Base-by-base conservation (phyloP, 1,284 basidiomycete species). In the Macrocybe sp. region DNA sequence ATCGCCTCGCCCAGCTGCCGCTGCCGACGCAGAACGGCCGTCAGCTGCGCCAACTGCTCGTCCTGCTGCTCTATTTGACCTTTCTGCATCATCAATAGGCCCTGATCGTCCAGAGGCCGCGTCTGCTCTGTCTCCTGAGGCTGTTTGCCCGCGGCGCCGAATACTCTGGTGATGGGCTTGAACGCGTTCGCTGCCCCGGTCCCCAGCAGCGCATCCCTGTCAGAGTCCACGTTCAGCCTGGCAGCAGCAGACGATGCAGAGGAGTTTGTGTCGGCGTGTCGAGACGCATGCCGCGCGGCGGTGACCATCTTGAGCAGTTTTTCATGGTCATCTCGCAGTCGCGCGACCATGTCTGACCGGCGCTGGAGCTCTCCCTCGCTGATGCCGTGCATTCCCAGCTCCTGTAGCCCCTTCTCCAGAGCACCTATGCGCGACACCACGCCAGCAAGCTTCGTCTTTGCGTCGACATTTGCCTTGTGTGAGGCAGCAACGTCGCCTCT, bases 1-100 rank as follows among this genome's bases (percentile, higher is more conserved):
- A 99, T 98, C 11, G 93, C 92, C 53, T 90, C 74, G 7, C 95
- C 96, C 41, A 98, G 78, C 47, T 89, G 82, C 55, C 84, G 78
- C 68, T 98, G 95, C 37, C 92, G 76, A 53, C 82, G 79, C n/a
- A 99, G 71, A 50, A 97, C 83, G 0, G 89, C 78, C 0, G 89
- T 84, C 35, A 99, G 72, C 54, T 85, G 79, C 8, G 83, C 73
- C 28, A 97, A 75, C 59, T 95, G 88, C 30, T 73, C 61, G 60
- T 98, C 95, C 65, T 99, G 96, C 50, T 85, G 74, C 41, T 84
- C 77, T 64, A 98, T 86, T 65, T 90, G 83, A 16, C 73, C 70
- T 55, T 86, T 75, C 63, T 98, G 95, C 47, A 95, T 71, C 55
- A 85, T 79, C 16, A 95, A 62, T 30, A 98, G 63, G 2, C 91